Base-by-base conservation (phyloP, 1,284 basidiomycete species). In the Vanrija humicola region DNA sequence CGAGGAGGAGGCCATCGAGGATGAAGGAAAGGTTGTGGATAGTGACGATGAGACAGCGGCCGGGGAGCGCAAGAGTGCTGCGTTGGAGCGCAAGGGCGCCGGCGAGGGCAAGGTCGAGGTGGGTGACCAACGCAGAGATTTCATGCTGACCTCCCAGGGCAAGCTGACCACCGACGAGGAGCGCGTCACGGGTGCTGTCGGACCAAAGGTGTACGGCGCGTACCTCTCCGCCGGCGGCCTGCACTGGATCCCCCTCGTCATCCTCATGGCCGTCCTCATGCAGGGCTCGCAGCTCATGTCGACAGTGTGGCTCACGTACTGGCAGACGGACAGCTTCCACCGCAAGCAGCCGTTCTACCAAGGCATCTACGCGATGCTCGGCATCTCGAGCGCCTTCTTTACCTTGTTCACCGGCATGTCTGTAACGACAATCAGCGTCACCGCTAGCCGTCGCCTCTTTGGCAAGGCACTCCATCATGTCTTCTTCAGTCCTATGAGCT, bases 331-430 rank as follows among this genome's bases (percentile, higher is more conserved):
- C 51, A 21, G 55, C 25, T 65, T 58, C 47, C 46, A 46, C 43
- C 43, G 53, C 44, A 18, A 56, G 23, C 62, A 54, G 45, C 82
- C 81, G 2, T 82, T 86, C 64, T 89, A 89, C 70, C 85, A 88
- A 71, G 82, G 79, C 10, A 72, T 89, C 21, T 90, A 90, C 65
- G 86, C 84, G 2, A 78, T 78, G 43, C 76, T 90, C 2, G 87
- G 79, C 8, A 39, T 73, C 3, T 46, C 58, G 6, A 62, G 65
- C 64, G 82, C 88, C 0, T 38, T 84, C 10, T 84, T 84, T 67
- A 86, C 85, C 14, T 14, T 38, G 0, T 86, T 90, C 68, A 62
- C 50, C 61, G 86, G 81, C 43, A 75, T 79, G 15, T 74, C 28
- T 3, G 10, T 47, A 8, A 38, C 46, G 9, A n/a, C 14, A 9